These are phyloP conservation scores for Plantago coronopus DNA, from an alignment of 305 asterid genomes.

Conservation along the genomic window DNA sequence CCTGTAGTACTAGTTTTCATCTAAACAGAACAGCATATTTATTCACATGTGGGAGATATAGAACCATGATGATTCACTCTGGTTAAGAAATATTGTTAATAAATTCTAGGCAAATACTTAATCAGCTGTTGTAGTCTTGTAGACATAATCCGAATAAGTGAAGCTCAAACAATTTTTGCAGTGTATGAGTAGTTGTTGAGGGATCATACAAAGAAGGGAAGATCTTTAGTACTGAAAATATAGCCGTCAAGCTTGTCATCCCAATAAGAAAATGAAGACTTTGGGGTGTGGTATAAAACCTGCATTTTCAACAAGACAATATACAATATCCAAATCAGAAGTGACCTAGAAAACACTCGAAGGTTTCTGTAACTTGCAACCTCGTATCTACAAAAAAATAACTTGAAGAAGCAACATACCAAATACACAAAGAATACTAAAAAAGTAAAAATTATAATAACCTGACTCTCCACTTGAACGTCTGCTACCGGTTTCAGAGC, in stretches of 20 bases:
- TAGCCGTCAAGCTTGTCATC: constrained; percentile 59
- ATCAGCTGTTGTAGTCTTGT: no score
- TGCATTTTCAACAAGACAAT: constrained; percentile 33
- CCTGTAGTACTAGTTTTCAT: no score
- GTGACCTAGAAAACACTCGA: constrained; percentile 18
- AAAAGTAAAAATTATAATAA: constrained; percentile 24
- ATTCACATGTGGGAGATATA: no score
- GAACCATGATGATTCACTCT: no score
- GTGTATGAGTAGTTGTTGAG: constrained; percentile 22
- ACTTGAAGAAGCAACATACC: background rate
- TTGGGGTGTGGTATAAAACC: constrained; percentile 94
- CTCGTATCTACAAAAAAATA: background rate
- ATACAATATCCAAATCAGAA: constrained; percentile 10
- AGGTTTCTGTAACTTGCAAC: background rate
- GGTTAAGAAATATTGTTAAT: no score
- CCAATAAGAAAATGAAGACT: constrained; percentile 77
- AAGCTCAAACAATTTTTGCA: constrained; percentile 11
- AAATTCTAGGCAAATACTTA: no score
- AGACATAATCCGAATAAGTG: constrained; percentile 1
- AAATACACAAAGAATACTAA: constrained; percentile 11
- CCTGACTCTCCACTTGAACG: constrained; percentile 92
- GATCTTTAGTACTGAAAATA: constrained; percentile 71
- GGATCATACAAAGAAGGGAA: constrained; percentile 85
- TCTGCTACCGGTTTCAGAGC: constrained; percentile 76
- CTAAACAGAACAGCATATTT: no score